Conservation (phyloP, 768 basidiomycete genomes). For the Hericium rajendrae region DNA sequence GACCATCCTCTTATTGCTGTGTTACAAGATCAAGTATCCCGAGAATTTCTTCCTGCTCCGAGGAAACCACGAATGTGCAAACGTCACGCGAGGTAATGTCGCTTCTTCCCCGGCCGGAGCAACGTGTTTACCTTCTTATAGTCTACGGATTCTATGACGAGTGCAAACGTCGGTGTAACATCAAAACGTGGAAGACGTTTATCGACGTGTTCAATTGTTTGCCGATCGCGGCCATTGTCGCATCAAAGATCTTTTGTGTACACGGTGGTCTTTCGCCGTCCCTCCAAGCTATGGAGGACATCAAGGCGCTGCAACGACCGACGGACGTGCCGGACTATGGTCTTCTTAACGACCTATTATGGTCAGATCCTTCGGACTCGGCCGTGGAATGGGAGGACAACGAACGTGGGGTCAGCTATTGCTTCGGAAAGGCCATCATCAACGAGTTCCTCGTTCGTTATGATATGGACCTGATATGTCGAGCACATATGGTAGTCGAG, state of each 20-base stretch:
- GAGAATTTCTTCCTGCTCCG: conserved; percentile 98
- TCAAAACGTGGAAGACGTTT: conserved; percentile 99
- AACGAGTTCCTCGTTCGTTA: conserved; percentile 91
- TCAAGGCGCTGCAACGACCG: conserved; percentile 93
- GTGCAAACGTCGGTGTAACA: conserved; percentile 98
- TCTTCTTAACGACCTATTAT: conserved; percentile 90
- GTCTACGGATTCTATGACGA: conserved; percentile 99
- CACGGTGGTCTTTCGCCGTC: conserved; percentile 94
- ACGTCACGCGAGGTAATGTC: conserved; percentile 88
- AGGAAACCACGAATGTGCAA: conserved; percentile 99
- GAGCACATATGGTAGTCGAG: conserved; percentile 99
- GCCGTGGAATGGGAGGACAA: conserved; percentile 99
- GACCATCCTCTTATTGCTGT: conserved; percentile 90
- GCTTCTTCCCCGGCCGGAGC: neutral
- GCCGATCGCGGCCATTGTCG: conserved; percentile 96
- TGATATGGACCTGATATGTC: conserved; percentile 99
- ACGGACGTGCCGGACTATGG: conserved; percentile 99
- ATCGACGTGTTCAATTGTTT: conserved; percentile 99
- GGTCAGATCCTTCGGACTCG: conserved; percentile 98
- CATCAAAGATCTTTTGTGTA: conserved; percentile 99
- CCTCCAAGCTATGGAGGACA: conserved; percentile 94
- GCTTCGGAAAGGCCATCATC: conserved; percentile 96
- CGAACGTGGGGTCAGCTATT: conserved; percentile 97
- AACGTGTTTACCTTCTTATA: conserved; percentile 23
- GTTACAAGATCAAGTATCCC: conserved; percentile 99